Evolutionary conservation across 331 rosid species (phyloP).

Genomic region (Erythrophleum ivorense): DNA sequence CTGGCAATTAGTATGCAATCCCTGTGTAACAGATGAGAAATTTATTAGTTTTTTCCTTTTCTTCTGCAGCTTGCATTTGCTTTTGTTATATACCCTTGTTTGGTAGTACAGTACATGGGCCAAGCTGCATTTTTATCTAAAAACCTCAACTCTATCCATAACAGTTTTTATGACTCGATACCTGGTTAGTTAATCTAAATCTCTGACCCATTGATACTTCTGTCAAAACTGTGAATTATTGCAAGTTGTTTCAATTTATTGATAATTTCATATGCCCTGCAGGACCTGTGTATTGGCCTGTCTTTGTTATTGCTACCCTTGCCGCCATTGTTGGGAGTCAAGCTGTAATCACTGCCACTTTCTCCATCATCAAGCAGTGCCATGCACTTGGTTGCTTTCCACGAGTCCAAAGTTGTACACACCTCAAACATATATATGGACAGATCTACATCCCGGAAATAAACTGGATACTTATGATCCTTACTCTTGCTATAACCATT

Average conservation of each 20-base stretch:
- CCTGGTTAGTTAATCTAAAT: constrained; percentile 61
- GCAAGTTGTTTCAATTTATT: constrained; percentile 30
- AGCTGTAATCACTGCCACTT: constrained; percentile 91
- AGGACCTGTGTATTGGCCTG: constrained; percentile 91
- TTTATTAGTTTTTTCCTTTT: constrained; percentile 26
- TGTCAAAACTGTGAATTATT: constrained; percentile 18
- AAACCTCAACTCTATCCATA: constrained; percentile 48
- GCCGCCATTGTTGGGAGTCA: constrained; percentile 96
- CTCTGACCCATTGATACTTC: constrained; percentile 18
- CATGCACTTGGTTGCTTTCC: constrained; percentile 95
- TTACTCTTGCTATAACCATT: constrained; percentile 83
- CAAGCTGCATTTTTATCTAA: constrained; percentile 93
- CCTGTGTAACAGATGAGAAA: constrained; percentile 14
- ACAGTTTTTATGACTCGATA: constrained; percentile 77
- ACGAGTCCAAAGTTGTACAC: constrained; percentile 85
- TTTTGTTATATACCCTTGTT: constrained; percentile 79
- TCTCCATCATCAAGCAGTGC: constrained; percentile 93
- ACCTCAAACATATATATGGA: constrained; percentile 86
- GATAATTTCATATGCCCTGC: constrained; percentile 39
- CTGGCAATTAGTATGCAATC: background rate
- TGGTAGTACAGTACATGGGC: constrained; percentile 95
- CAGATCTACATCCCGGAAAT: constrained; percentile 97
- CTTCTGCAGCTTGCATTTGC: constrained; percentile 85
- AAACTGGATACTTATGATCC: constrained; percentile 92
- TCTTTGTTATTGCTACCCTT: constrained; percentile 81